Conservation (phyloP, 1,284 basidiomycete species). For the Blastosporella zonata region DNA sequence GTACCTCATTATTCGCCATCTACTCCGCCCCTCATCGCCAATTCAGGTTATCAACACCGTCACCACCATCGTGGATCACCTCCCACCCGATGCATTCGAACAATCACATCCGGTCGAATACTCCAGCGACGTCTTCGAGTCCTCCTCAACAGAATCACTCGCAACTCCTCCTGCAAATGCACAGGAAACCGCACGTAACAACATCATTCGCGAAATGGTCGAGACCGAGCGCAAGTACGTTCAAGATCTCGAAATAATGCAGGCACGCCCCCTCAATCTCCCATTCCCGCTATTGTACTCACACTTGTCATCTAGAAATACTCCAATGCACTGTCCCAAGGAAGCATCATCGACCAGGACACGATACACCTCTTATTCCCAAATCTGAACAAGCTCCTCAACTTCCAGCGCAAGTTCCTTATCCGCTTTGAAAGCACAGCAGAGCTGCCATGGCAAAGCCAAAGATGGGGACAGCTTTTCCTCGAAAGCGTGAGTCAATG, state of each 20-base stretch:
- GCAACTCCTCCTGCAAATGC: constrained; percentile 45
- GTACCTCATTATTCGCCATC: constrained; percentile 21
- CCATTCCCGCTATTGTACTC: constrained; percentile 2
- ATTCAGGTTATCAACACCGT: constrained; percentile 88
- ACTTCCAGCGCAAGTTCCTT: constrained; percentile 96
- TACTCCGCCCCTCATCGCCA: neutral
- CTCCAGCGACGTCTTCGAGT: constrained; percentile 60
- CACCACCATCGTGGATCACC: constrained; percentile 78
- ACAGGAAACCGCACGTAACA: constrained; percentile 68
- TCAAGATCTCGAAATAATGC: constrained; percentile 95
- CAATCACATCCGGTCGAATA: constrained; percentile 57
- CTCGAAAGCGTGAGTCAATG: constrained; percentile 66
- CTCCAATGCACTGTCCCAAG: constrained; percentile 74
- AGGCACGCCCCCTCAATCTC: constrained; percentile 50
- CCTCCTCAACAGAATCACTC: constrained; percentile 44
- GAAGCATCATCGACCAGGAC: constrained; percentile 87
- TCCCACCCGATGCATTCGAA: constrained; percentile 76
- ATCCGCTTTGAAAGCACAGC: constrained; percentile 90
- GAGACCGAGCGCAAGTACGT: constrained; percentile 98
- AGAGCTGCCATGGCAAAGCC: constrained; percentile 82
- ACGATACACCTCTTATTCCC: constrained; percentile 96
- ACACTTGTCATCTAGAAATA: constrained; percentile 58
- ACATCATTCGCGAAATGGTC: constrained; percentile 84
- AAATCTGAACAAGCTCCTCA: constrained; percentile 91
- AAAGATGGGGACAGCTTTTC: constrained; percentile 87